phyloP scores from a whole-genome alignment of 2,329 filamentous ascomycete genomes.

The Paecilomyces fulvus region DNA sequence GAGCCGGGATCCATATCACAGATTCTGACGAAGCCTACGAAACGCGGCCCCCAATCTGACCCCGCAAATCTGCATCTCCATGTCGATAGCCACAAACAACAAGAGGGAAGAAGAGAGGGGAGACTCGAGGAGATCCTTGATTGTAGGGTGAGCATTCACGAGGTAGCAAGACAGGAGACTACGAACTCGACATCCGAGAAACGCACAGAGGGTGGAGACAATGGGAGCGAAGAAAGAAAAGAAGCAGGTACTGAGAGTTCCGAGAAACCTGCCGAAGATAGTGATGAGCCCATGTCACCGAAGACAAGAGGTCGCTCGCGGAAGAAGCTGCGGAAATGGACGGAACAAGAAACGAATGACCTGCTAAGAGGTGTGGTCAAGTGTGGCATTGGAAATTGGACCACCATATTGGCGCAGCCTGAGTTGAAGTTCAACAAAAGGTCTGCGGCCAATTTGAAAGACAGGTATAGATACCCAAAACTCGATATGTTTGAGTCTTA shows the following conservation, averaged over 20 bases:
- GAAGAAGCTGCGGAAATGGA: conserved; percentile 48
- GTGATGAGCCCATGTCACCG: conserved; percentile 19
- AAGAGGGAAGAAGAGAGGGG: conserved; percentile 22
- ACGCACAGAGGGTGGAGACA: neutral
- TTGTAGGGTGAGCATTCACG: conserved; percentile 15
- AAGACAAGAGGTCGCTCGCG: conserved; percentile 33
- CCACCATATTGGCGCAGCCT: conserved; percentile 49
- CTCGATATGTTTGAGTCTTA: conserved; percentile 16
- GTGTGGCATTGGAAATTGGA: conserved; percentile 58
- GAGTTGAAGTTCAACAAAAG: conserved; percentile 51
- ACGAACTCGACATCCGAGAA: conserved; percentile 5
- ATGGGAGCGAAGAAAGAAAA: conserved; percentile 1
- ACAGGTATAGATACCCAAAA: conserved; percentile 35
- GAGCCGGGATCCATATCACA: conserved; percentile 39
- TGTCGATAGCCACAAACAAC: conserved; percentile 14
- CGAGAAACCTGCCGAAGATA: conserved; percentile 6
- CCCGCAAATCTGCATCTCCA: conserved; percentile 9
- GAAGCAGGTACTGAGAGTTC: conserved; percentile 3
- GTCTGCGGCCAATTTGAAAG: conserved; percentile 56
- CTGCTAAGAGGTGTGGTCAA: conserved; percentile 51
- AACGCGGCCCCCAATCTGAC: conserved; percentile 16
- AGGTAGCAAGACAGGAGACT: conserved; percentile 9
- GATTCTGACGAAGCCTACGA: conserved; percentile 27
- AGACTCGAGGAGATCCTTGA: conserved; percentile 28
- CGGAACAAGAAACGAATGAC: conserved; percentile 52